Evolutionary conservation across 331 rosid genomes (phyloP), one percentile per base, ranked within the genome.

Genomic region (Acacia pycnantha): DNA sequence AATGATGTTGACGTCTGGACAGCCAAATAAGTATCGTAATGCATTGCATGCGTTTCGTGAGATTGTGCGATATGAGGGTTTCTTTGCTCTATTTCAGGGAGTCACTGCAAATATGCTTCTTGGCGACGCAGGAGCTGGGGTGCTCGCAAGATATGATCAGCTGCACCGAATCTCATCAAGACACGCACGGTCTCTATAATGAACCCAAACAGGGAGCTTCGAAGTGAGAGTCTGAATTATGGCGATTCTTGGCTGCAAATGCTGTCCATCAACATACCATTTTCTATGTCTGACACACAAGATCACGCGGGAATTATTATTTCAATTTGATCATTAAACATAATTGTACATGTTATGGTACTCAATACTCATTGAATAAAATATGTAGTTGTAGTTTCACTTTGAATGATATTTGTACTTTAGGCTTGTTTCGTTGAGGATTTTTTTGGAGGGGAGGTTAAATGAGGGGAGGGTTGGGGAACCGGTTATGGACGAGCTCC

Each of bases 1-100:
- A 78, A 94, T 96, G 98, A 96, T 94, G 98, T 86, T 96, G 68
- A 96, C 98, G 41, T 94, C 98, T 22, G 98, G 99, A 86, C 97
- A 91, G 74, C 83, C 92, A 13, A 47, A 68, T 27, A 96, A 96
- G 87, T 94, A 96, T 82, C 78, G 74, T 18, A 94, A 85, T 61
- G 78, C 88, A 40, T 31, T 89, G 73, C 99, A 96, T 84, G 99
- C 98, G 26, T 94, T 87, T 73, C 78, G 37, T 24, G 97, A 91
- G 89, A 96, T 96, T 77, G 89, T 94, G 83, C 82, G 33, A 40
- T 94, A 62, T 3, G 99, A 96, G 88, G 98, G 98, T 74, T 87
- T 88, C 85, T 19, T 35, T 50, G 90, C 97, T 74, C 87, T 96
- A 61, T 94, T 75, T 74, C 94, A 95, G 76, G 98, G 99, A 82